A percentile compares a stretch with the other conserved stretches of the same genome.
Conservation (phyloP, 805 yeast species). For the Phaffomyces thermotolerans region DNA sequence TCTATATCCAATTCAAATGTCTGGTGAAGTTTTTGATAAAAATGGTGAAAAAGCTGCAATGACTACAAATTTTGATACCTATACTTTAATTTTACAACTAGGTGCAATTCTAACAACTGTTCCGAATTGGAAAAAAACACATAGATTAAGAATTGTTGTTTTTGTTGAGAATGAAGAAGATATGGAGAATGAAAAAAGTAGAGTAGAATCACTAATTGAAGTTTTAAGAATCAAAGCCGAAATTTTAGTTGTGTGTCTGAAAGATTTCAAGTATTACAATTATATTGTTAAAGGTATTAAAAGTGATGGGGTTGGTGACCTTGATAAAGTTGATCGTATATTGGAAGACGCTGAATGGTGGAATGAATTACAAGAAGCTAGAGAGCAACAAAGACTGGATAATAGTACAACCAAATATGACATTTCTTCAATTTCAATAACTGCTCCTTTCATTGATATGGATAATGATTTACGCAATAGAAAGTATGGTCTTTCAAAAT, state of each 20-base stretch:
- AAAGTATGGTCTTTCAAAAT: conserved; percentile 43
- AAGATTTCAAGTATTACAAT: conserved; percentile 55
- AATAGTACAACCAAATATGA: conserved; percentile 22
- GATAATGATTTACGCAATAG: conserved; percentile 21
- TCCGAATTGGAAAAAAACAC: conserved; percentile 82
- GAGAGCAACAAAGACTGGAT: conserved; percentile 29
- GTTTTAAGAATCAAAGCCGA: conserved; percentile 82
- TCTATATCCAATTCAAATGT: conserved; percentile 95
- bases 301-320: conserved; percentile 43
- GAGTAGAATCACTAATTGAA: conserved; percentile 58
- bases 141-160: conserved; percentile 70
- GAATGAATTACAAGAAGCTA: conserved; percentile 55
- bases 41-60: conserved; percentile 59
- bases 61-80: conserved; percentile 92
- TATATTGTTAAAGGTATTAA: conserved; percentile 75
- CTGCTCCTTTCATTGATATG: conserved; percentile 19
- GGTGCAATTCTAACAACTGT: conserved; percentile 93
- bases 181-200: conserved; percentile 55
- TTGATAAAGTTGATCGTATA: conserved; percentile 38
- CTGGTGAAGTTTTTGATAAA: conserved; percentile 64
- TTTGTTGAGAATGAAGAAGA: conserved; percentile 79
- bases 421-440: conserved; percentile 29
- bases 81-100: conserved; percentile 84
- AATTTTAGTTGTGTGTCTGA: conserved; percentile 65
- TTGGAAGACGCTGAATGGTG: conserved; percentile 80